Conservation (phyloP, 805 yeast species). For the Ascoidea rubescens region DNA sequence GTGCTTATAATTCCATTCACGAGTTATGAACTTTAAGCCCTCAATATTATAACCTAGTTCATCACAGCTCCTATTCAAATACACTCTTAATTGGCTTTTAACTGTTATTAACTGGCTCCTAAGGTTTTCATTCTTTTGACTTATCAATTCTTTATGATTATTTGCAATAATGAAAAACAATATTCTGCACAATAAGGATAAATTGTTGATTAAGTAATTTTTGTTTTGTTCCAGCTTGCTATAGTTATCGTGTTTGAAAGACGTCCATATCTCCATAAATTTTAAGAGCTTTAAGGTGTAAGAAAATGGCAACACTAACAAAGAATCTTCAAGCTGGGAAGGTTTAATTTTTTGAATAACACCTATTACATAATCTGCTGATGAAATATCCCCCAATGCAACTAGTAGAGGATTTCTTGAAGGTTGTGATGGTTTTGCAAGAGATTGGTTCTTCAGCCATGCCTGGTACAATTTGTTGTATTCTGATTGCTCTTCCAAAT, state of each 20-base stretch:
- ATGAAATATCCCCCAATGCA: conserved; percentile 50
- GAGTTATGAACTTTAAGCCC: conserved; percentile 61
- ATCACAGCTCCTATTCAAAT: conserved; percentile 28
- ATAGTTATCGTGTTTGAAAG: conserved; percentile 1
- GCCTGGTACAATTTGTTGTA: conserved; percentile 28
- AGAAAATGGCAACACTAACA: conserved; percentile 82
- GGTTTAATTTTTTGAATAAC: conserved; percentile 59
- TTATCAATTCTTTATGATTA: conserved; percentile 68
- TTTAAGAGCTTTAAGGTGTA: conserved; percentile 56
- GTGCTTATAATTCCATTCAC: conserved; percentile 71
- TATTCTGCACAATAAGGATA: conserved; percentile 59
- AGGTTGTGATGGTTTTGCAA: conserved; percentile 42
- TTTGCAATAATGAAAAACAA: conserved; percentile 60
- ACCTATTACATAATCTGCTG: conserved; percentile 69
- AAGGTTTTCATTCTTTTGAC: conserved; percentile 48
- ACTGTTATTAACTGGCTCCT: conserved; percentile 53
- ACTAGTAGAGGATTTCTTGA: conserved; percentile 55
- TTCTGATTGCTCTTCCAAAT: conserved; percentile 40
- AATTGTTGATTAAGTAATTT: conserved; percentile 31
- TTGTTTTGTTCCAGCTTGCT: conserved; percentile 16
- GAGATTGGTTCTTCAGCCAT: conserved; percentile 29
- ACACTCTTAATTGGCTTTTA: conserved; percentile 40
- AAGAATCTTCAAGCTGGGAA: conserved; percentile 84
- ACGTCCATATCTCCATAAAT: conserved; percentile 67
- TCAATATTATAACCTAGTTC: conserved; percentile 76